Percentiles rank a stretch among this genome's conserved stretches.
Evolutionary conservation across 257 asterid genomes (phyloP).

Genomic region (Solanum etuberosum): DNA sequence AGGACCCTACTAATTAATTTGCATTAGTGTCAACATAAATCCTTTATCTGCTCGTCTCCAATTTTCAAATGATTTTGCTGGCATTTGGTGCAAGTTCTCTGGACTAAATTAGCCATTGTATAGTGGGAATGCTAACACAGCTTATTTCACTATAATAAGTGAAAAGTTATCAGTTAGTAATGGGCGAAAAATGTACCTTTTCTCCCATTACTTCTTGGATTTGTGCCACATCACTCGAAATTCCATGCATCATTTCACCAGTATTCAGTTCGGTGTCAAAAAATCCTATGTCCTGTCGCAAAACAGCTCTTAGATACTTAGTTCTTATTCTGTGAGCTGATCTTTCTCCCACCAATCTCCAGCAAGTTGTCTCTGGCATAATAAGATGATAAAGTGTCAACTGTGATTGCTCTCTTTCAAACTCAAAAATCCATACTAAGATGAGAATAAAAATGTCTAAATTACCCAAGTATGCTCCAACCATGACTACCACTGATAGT

Average conservation of each 20-base stretch:
- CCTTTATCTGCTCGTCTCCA: not conserved
- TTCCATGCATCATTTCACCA: conserved; percentile 83
- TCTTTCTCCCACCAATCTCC: conserved; percentile 83
- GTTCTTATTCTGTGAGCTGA: conserved; percentile 73
- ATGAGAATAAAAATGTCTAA: not conserved
- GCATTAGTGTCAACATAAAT: not conserved
- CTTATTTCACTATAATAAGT: not conserved
- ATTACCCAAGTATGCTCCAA: conserved; percentile 82
- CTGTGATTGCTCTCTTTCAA: not conserved
- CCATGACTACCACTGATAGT: conserved; percentile 46
- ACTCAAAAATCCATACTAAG: not conserved
- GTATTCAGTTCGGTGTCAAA: conserved; percentile 67
- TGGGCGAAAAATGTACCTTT: conserved; percentile 28
- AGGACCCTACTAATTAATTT: not conserved
- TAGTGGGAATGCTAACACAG: not conserved
- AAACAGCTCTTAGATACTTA: conserved; percentile 61
- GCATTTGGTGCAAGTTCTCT: not conserved
- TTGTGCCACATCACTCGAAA: conserved; percentile 83
- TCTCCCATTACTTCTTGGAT: conserved; percentile 92
- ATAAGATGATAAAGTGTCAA: not conserved
- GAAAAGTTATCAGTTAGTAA: not conserved
- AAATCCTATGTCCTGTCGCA: conserved; percentile 65
- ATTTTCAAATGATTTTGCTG: not conserved
- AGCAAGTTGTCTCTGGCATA: conserved; percentile 65
- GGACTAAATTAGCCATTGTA: not conserved